Base-by-base conservation (phyloP, 176 grass and related monocot genomes). In the Puccinellia tenuiflora region DNA sequence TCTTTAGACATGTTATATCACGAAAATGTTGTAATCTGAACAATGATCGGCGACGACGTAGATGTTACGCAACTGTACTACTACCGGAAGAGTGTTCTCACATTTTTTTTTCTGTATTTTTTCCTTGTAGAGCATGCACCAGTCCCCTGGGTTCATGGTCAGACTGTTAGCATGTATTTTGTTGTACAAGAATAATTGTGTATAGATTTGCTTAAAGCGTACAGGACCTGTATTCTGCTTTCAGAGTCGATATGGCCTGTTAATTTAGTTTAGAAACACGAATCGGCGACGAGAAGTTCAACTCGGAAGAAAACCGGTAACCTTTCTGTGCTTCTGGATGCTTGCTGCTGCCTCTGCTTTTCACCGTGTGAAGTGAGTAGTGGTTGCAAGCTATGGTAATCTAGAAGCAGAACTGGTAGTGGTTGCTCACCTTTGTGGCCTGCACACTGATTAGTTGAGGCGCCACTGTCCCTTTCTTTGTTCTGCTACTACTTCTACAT, bases 141-240 rank as follows among this genome's bases (percentile, higher is more conserved):
- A 80, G 54, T 55, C 35, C 48, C 29, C 78, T 31, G 48, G 68
- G 38, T 34, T 68, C 59, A 53, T 75, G 61, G 9, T 34, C 68
- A 84, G 31, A 40, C 25, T 50, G 40, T n/a, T 39, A 40, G 55
- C 75, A 60, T 76, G 68, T 79, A 50, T 60, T 75, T 87, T 56
- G 75, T 90, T 90, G 88, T 87, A 84, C 50, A 80, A 90, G 68
- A 80, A 80, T 80, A 87, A 80, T 53, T 84, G 68, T 84, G 42
- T 47, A 47, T 80, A 87, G 80, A 68, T 68, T 90, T 72, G 35
- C 50, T 37, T 83, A 30, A 90, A 66, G 52, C 57, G 20, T 79
- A 57, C 35, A 57, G 37, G 56, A 4, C 59, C 1, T 12, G 14
- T 43, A 17, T 61, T 52, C 53, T 79, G 34, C 64, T 79, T 43